Evolutionary conservation across 2,329 filamentous ascomycete genomes (phyloP), one percentile per base, ranked within the genome.

Genomic region (Diplodia mutila): DNA sequence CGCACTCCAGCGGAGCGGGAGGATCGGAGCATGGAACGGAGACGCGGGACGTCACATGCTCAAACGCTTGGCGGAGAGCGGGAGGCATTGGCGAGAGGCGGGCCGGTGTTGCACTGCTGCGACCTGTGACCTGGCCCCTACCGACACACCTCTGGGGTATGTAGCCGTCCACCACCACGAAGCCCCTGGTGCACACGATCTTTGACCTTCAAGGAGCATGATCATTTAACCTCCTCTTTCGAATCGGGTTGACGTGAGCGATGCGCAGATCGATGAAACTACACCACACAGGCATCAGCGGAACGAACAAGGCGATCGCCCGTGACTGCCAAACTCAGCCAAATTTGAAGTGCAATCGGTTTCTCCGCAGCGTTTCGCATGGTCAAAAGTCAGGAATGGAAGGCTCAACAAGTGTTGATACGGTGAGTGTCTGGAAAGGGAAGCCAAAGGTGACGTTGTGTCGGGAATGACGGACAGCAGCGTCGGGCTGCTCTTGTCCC

Each of bases 11-110:
- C 34, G 57, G 39, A 61, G 57, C 57, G 57, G 21, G 37, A 23
- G 23, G 52, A 32, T 55, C 52, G 27, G 52, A 55, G n/a, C 52
- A 39, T 34, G 34, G 23, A 61, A 39, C 57, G 57, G 57, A 61
- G 39, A 61, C 57, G 57, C 39, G 39, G 57, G 25, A 27, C 23
- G 39, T 61, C 39, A 61, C 55, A 61, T 61, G 57, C 4, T 7
- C 34, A 16, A 18, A 4, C 29, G 49, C 57, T 61, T 61, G 57
- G 57, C 57, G 18, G 57, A 32, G 57, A 42, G 57, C 39, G 46
- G 29, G 57, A 34, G 34, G 34, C 54, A n/a, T 21, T 55, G 4
- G 25, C 21, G 21, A 21, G 23, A 42, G 53, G 27, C 52, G 52
- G 29, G 29, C 16, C 34, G 21, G 23, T 32, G 39, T 21, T 48